Evolutionary conservation across 352 stramenopile genomes (phyloP).

Genomic region (Phytophthora colocasiae): DNA sequence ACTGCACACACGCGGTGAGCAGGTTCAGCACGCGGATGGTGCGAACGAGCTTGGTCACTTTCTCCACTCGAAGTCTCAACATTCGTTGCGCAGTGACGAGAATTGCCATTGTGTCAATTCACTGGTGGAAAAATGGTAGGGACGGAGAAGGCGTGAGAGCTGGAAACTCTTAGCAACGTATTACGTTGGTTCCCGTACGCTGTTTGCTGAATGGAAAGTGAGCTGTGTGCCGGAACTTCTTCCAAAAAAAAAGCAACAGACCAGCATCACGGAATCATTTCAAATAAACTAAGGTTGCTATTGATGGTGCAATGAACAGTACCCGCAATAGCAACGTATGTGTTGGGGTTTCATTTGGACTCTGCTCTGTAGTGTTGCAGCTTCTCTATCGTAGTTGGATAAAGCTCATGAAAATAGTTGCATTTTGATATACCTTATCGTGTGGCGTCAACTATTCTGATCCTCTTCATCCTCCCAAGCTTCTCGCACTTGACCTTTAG

Average conservation of each 20-base stretch:
- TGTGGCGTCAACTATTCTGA: background rate
- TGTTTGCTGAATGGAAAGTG: constrained; percentile 13
- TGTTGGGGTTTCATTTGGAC: no score
- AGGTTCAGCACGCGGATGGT: constrained; percentile 51
- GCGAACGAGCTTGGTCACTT: constrained; percentile 36
- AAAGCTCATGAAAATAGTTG: no score
- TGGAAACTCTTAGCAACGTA: background rate
- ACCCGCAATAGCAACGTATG: no score
- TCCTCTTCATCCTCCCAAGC: constrained; percentile 29
- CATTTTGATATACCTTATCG: no score
- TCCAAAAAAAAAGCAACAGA: constrained; percentile 5
- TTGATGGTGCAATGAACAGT: no score
- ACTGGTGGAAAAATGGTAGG: constrained; percentile 1
- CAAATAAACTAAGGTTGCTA: no score
- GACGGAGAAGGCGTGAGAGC: background rate
- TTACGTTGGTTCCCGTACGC: background rate
- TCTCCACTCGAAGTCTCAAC: constrained; percentile 34
- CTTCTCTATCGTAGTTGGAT: no score
- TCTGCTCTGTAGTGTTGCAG: no score
- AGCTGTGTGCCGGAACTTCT: background rate
- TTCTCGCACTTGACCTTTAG: constrained; percentile 8
- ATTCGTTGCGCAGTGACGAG: constrained; percentile 11
- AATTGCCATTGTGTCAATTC: constrained; percentile 9
- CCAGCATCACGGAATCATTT: no score
- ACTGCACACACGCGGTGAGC: constrained; percentile 47